Conservation (phyloP, 805 yeast genomes). For the Wilhelminamyces savonicus region DNA sequence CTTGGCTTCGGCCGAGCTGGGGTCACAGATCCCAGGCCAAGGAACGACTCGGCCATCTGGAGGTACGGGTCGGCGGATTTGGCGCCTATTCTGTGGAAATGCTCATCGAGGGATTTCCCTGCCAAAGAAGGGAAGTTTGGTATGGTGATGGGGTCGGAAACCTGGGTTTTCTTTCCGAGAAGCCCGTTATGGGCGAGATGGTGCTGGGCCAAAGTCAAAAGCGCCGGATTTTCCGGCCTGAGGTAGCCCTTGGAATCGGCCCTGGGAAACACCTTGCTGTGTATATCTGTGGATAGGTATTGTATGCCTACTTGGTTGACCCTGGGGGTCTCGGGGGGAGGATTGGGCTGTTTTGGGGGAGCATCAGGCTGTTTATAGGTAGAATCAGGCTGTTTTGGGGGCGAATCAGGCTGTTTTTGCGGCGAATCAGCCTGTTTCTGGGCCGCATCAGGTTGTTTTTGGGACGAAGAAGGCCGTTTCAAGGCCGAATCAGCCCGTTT, state of each 20-base stretch:
- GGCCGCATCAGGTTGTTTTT: too few species aligned
- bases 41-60: constrained; percentile 41
- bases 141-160: constrained; percentile 49
- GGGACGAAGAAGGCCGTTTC: too few species aligned
- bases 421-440: too few species aligned
- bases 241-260: constrained; percentile 18
- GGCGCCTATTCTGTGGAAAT: constrained; percentile 67
- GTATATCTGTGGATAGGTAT: constrained; percentile 56
- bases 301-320: constrained; percentile 79
- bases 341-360: too few species aligned
- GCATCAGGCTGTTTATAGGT: too few species aligned
- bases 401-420: too few species aligned
- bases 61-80: constrained; percentile 56
- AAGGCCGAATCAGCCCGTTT: too few species aligned
- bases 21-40: constrained; percentile 20
- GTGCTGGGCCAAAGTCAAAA: constrained; percentile 45
- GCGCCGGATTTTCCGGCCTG: constrained; percentile 23
- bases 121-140: constrained; percentile 64
- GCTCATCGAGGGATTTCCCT: constrained; percentile 78
- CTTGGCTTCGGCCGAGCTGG: constrained; percentile 32
- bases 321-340: constrained; percentile 49
- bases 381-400: too few species aligned
- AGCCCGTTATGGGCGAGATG: constrained; percentile 59
- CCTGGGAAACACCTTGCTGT: constrained; percentile 53
- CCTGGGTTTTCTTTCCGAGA: constrained; percentile 67